Percentiles rank a stretch among this genome's conserved stretches.
Conservation (phyloP, 1,284 basidiomycete genomes). For the Bondarzewia mesenterica region DNA sequence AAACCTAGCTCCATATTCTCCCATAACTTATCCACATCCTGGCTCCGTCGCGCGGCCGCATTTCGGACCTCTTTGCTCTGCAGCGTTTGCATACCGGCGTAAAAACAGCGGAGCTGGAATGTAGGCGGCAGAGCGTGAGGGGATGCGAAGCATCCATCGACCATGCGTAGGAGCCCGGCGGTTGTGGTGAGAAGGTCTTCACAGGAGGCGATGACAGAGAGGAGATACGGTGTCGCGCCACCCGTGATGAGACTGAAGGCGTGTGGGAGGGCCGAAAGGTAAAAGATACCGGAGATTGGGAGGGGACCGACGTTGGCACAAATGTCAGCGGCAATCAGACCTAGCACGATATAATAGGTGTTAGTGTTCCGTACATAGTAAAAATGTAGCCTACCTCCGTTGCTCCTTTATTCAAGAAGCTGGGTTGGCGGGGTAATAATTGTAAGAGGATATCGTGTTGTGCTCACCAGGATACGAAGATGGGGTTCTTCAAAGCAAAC, state of each 20-base stretch:
- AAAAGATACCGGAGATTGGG: neutral
- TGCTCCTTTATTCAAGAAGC: neutral
- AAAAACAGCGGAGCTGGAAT: neutral
- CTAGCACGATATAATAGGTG: neutral
- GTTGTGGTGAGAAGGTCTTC: neutral
- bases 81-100: neutral
- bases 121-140: neutral
- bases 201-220: neutral
- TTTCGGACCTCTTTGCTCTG: neutral
- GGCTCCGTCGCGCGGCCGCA: neutral
- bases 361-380: neutral
- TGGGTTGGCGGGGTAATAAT: neutral
- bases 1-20: neutral
- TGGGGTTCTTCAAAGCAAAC: slow-evolving; percentile 9
- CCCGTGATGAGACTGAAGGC: neutral
- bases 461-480: slow-evolving; percentile 13
- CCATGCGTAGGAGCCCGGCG: neutral
- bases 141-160: neutral
- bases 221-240: neutral
- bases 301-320: neutral
- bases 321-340: neutral
- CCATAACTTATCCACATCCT: neutral
- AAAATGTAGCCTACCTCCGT: neutral
- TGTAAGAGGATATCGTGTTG: neutral
- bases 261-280: neutral